Evolutionary conservation across 129 eudicot genomes (phyloP).

Genomic region (Helianthus tuberosus): DNA sequence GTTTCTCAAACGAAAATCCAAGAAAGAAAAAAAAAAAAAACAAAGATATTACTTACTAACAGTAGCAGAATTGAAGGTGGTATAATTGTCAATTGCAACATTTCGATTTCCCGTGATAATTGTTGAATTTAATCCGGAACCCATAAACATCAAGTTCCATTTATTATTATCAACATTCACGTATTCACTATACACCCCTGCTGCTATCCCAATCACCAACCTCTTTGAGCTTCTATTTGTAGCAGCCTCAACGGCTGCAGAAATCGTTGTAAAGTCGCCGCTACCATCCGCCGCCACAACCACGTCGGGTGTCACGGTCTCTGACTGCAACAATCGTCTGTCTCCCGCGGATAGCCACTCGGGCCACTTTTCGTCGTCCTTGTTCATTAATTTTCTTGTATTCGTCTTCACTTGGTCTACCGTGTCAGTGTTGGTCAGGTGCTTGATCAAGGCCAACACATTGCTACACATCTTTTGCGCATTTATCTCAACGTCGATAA

Average conservation of each 20-base stretch:
- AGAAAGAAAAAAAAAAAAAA: too few species aligned
- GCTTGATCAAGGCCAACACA: conserved; percentile 69
- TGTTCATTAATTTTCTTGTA: conserved; percentile 40
- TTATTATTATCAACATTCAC: conserved; percentile 64
- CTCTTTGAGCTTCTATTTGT: conserved; percentile 55
- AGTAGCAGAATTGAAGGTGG: conserved; percentile 61
- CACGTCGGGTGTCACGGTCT: conserved; percentile 60
- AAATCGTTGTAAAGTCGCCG: conserved; percentile 58
- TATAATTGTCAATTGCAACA: conserved; percentile 59
- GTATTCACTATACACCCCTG: conserved; percentile 72
- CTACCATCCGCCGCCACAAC: conserved; percentile 89
- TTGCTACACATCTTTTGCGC: conserved; percentile 78
- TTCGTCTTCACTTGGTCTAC: conserved; percentile 24
- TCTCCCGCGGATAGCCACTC: conserved; percentile 78
- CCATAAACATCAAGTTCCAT: conserved; percentile 70
- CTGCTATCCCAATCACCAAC: conserved; percentile 67
- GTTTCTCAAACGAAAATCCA: not conserved
- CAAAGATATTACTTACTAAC: too few species aligned
- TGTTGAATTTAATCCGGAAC: conserved; percentile 57
- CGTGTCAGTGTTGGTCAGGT: conserved; percentile 64
- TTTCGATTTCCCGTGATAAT: conserved; percentile 67
- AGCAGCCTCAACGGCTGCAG: conserved; percentile 84
- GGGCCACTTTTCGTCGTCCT: conserved; percentile 50
- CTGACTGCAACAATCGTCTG: conserved; percentile 62
- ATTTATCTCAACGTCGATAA: conserved; percentile 42